Conservation (phyloP, 2,329 filamentous ascomycete species). For the Ophiostoma perfectum region DNA sequence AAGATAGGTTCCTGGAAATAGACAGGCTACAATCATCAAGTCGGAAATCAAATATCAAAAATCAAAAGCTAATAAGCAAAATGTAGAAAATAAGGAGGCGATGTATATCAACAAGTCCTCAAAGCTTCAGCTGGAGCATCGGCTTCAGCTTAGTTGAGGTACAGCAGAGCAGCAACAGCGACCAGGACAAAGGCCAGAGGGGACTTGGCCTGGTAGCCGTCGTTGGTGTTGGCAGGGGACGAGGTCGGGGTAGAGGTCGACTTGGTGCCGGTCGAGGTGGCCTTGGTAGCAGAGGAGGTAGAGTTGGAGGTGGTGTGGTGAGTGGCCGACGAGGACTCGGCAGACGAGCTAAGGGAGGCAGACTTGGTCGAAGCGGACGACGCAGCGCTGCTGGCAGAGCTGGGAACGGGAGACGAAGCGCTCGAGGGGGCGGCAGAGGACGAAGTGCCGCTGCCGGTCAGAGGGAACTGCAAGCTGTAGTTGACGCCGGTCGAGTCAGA, state of each 20-base stretch:
- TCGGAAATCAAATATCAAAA: not conserved
- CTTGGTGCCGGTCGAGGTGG: slow-evolving; percentile 12
- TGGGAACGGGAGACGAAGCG: slow-evolving; percentile 24
- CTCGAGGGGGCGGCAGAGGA: slow-evolving; percentile 25
- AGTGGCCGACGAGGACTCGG: slow-evolving; percentile 11
- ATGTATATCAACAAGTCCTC: not conserved
- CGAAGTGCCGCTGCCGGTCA: slow-evolving; percentile 27
- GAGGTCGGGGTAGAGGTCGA: slow-evolving; percentile 25
- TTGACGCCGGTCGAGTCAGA: slow-evolving; percentile 37
- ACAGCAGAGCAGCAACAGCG: slow-evolving; percentile 38
- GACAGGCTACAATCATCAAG: slow-evolving; percentile 1
- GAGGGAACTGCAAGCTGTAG: slow-evolving; percentile 41
- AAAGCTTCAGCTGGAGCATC: not conserved
- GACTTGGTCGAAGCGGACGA: slow-evolving; percentile 1
- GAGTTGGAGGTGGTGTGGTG: slow-evolving; percentile 8
- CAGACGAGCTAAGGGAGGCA: slow-evolving; percentile 5
- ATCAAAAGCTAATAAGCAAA: not conserved
- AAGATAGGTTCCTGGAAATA: not conserved
- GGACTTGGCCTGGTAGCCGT: slow-evolving; percentile 37
- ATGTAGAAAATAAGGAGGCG: not conserved
- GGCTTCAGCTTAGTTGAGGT: slow-evolving; percentile 37
- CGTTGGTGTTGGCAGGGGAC: slow-evolving; percentile 33
- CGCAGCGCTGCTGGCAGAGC: slow-evolving; percentile 21
- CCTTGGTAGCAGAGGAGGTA: slow-evolving; percentile 19
- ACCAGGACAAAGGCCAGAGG: slow-evolving; percentile 40